Conservation (phyloP, 129 eudicot species). For the Solidago caesia region DNA sequence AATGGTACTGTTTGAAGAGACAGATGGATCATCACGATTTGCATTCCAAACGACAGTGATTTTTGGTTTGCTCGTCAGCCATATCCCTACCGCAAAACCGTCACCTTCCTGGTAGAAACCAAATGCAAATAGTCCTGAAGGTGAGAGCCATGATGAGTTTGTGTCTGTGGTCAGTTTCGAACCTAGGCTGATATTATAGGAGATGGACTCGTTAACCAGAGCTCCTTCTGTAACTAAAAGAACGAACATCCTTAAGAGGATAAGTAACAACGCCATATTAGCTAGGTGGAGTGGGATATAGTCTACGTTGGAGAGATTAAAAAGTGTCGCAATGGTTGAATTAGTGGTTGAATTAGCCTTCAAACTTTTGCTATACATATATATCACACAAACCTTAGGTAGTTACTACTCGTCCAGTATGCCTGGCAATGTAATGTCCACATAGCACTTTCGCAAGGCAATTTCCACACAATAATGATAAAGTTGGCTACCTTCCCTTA, state of each 20-base stretch:
- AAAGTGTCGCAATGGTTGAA: constrained; percentile 7
- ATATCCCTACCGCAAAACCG: constrained; percentile 38
- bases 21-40: constrained; percentile 30
- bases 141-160: constrained; percentile 35
- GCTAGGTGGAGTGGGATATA: constrained; percentile 4
- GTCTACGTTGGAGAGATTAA: background rate
- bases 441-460: background rate
- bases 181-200: constrained; percentile 25
- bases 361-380: too few relatives aligned
- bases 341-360: too few relatives aligned
- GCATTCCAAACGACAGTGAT: constrained; percentile 40
- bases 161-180: constrained; percentile 21
- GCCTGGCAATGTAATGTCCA: background rate
- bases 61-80: constrained; percentile 25
- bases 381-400: too few relatives aligned
- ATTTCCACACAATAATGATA: background rate
- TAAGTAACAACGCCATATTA: constrained; percentile 26
- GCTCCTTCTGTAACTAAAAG: constrained; percentile 24
- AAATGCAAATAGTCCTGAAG: constrained; percentile 37
- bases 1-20: constrained; percentile 28
- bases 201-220: background rate
- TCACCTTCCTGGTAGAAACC: constrained; percentile 35
- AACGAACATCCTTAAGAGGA: constrained; percentile 14
- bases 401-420: too few relatives aligned
- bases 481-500: background rate